Evolutionary conservation across 768 basidiomycete genomes (phyloP), one percentile per base, ranked within the genome.

Genomic region (Candolleomyces efflorescens): DNA sequence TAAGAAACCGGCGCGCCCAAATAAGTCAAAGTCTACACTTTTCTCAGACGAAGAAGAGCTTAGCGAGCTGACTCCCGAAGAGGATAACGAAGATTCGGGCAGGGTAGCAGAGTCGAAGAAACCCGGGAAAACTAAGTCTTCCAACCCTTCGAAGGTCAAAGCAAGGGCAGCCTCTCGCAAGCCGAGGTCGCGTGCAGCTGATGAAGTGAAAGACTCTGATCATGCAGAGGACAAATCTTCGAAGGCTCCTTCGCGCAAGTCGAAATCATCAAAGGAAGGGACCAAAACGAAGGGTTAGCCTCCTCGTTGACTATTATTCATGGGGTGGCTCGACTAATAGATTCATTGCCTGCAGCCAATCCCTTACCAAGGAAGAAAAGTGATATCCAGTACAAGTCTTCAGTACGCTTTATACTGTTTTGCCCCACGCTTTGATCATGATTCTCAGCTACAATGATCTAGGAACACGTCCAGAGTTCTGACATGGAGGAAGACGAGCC

Each of bases 321-420:
- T 52, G 15, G 5, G 15, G n/a, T 15, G 23, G 9, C 22, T 43
- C 17, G 9, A 43, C 15, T 17, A 43, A 43, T 5, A 17, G 9
- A 20, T 43, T 20, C 13, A 5, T 43, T 17, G 3, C 17, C 1
- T 17, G 5, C 41, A 20, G 41, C 7, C 17, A 43, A 43, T 11
- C 7, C 41, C 41, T 6, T 5, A 1, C 5, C 41, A 20, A 26
- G 5, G 9, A 43, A 53, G 55, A 60, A n/a, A 17, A 61, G 60
- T 20, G 58, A 59, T 27, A 69, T 69, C 52, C 60, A 67, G 44
- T 78, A 67, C 65, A 77, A 78, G 61, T 76, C 78, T 27, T 58
- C 66, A 17, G 78, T 77, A 55, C 41, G 70, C 64, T n/a, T 41
- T 43, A n/a, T n/a, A n/a, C 32, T 43, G 45, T 18, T 37, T 47